Percentiles rank a stretch among this genome's conserved stretches.
Evolutionary conservation across 148 eudicot species (phyloP).

Genomic region (Rhododendron ovatum): DNA sequence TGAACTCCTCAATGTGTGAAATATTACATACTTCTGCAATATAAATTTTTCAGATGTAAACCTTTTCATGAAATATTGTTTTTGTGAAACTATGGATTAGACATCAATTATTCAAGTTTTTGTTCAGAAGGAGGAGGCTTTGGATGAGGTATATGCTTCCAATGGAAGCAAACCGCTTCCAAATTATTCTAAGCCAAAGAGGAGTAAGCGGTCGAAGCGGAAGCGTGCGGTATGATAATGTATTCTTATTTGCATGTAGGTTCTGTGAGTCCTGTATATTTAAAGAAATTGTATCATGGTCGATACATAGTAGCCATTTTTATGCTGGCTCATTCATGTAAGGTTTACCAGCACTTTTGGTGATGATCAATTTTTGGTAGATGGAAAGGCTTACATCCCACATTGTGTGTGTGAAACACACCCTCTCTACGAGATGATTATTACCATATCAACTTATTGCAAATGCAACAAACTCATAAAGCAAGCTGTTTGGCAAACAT

Average conservation of each 20-base stretch:
- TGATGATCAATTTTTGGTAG: conserved; percentile 10
- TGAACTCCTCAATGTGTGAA: background rate
- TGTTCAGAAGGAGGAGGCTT: conserved; percentile 44
- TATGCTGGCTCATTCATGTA: conserved; percentile 24
- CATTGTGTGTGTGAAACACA: background rate
- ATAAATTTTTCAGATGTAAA: background rate
- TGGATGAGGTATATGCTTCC: conserved; percentile 71
- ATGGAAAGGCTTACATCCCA: background rate
- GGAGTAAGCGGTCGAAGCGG: conserved; percentile 88
- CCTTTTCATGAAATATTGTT: background rate
- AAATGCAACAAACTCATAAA: background rate
- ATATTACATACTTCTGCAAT: background rate
- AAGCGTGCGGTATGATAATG: conserved; percentile 72
- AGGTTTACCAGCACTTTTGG: background rate
- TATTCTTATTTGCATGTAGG: conserved; percentile 35
- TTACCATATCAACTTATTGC: background rate
- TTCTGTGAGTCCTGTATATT: conserved; percentile 35
- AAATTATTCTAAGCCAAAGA: conserved; percentile 60
- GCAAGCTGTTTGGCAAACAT: background rate
- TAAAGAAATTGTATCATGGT: conserved; percentile 28
- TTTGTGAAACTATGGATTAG: background rate
- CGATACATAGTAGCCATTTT: conserved; percentile 42
- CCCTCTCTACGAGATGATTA: background rate
- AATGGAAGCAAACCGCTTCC: conserved; percentile 55
- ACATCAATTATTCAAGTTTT: conserved; percentile 1